Percentiles rank a stretch among this genome's conserved stretches.
These are phyloP conservation scores for Pythium oligandrum DNA, from an alignment of 352 stramenopile genomes.

Conservation along the genomic window DNA sequence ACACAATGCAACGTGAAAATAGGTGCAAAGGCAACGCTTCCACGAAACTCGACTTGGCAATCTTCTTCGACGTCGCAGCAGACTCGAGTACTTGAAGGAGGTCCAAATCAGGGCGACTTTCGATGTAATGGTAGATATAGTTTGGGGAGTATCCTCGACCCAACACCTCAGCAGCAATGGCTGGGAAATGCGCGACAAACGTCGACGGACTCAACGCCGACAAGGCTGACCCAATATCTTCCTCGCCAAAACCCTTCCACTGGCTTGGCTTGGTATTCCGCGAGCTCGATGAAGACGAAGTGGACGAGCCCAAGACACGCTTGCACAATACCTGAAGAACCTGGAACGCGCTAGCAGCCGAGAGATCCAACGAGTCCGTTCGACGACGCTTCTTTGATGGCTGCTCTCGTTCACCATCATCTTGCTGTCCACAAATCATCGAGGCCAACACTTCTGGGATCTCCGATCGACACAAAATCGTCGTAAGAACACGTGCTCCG, in stretches of 20 bases:
- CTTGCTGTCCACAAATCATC: neutral
- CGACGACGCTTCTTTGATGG: slow-evolving; percentile 17
- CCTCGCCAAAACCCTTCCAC: slow-evolving; percentile 1
- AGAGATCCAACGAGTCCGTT: slow-evolving; percentile 13
- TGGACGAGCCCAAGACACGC: neutral
- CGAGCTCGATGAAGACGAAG: neutral
- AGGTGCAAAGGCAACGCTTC: slow-evolving; percentile 8
- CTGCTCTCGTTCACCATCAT: neutral
- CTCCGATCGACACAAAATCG: slow-evolving; percentile 7
- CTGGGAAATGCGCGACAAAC: slow-evolving; percentile 10
- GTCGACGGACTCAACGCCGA: slow-evolving; percentile 1
- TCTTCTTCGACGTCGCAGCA: slow-evolving; percentile 9
- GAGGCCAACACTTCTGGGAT: slow-evolving; percentile 5
- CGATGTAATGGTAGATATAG: slow-evolving; percentile 50
- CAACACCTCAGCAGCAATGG: slow-evolving; percentile 12
- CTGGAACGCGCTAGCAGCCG: slow-evolving; percentile 5
- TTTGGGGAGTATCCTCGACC: slow-evolving; percentile 19
- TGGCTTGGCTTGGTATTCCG: slow-evolving; percentile 3
- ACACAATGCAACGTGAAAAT: slow-evolving; percentile 11
- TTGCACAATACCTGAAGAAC: slow-evolving; percentile 6
- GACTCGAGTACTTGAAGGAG: slow-evolving; percentile 23
- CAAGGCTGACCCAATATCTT: neutral
- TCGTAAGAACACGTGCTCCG: slow-evolving; percentile 13
- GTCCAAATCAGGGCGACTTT: slow-evolving; percentile 32
- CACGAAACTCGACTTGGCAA: slow-evolving; percentile 18